Conservation (phyloP, 768 basidiomycete genomes). For the Hericium erinaceus region DNA sequence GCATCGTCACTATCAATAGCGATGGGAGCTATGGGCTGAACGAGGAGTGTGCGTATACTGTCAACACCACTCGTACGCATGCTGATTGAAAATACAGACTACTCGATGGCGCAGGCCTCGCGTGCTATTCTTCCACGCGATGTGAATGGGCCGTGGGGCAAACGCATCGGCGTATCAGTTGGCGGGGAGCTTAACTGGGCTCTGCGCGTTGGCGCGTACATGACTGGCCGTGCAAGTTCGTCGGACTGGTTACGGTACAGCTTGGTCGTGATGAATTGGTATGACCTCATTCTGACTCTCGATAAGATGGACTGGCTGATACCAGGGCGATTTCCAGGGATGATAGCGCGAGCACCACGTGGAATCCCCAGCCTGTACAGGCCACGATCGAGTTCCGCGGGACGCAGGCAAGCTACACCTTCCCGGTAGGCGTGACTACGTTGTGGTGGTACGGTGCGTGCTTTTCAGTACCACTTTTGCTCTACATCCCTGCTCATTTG, state of each 20-base stretch:
- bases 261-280: constrained; percentile 67
- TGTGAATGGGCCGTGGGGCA: constrained; percentile 53
- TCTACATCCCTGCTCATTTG: not conserved
- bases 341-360: constrained; percentile 38
- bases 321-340: constrained; percentile 24
- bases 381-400: constrained; percentile 60
- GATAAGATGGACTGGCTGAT: not conserved
- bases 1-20: constrained; percentile 56
- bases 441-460: constrained; percentile 37
- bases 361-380: constrained; percentile 44
- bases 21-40: constrained; percentile 57
- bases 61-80: not conserved
- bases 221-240: constrained; percentile 44
- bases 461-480: not conserved
- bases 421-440: constrained; percentile 66
- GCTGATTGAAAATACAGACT: constrained; percentile 30
- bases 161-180: constrained; percentile 57
- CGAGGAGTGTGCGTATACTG: constrained; percentile 51
- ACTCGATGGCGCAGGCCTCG: constrained; percentile 65
- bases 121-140: constrained; percentile 69
- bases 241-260: constrained; percentile 58
- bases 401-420: constrained; percentile 63
- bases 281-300: constrained; percentile 28
- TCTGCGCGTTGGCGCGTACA: constrained; percentile 56
- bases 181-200: constrained; percentile 48